Conservation (phyloP, 176 grass and related monocot species). For the Poa annua region DNA sequence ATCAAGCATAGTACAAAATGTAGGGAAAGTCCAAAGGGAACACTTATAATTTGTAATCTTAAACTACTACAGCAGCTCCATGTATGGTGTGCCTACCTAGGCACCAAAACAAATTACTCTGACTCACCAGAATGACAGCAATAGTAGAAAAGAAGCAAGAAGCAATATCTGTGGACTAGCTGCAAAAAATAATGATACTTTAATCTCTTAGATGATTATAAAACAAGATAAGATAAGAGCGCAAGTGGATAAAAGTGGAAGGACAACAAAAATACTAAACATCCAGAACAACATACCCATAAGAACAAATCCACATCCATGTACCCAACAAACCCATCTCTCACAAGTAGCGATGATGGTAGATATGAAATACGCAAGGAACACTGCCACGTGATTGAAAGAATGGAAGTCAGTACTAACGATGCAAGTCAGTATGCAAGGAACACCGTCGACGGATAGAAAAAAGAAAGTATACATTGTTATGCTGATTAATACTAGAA, state of each 20-base stretch:
- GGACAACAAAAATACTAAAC: conserved; percentile 42
- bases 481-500: conserved; percentile 20
- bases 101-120: conserved; percentile 21
- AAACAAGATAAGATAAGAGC: conserved; percentile 35
- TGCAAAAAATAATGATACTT: conserved; percentile 59
- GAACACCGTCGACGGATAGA: conserved; percentile 34
- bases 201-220: conserved; percentile 39
- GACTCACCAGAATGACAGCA: conserved; percentile 90
- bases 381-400: conserved; percentile 58
- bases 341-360: conserved; percentile 82
- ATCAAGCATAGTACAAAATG: conserved; percentile 25
- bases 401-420: conserved; percentile 46
- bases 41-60: neutral
- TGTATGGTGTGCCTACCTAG: conserved; percentile 24
- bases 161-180: conserved; percentile 91
- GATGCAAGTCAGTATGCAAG: conserved; percentile 52
- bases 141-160: conserved; percentile 85
- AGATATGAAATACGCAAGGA: conserved; percentile 69
- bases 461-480: neutral
- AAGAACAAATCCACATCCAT: conserved; percentile 91
- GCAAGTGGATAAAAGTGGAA: conserved; percentile 36
- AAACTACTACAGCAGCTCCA: conserved; percentile 18
- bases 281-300: conserved; percentile 75
- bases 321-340: conserved; percentile 88
- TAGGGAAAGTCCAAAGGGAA: neutral